Evolutionary conservation across 2,329 filamentous ascomycete species (phyloP), one percentile per base, ranked within the genome.

Genomic region (Phaeosphaeriaceae sp.): DNA sequence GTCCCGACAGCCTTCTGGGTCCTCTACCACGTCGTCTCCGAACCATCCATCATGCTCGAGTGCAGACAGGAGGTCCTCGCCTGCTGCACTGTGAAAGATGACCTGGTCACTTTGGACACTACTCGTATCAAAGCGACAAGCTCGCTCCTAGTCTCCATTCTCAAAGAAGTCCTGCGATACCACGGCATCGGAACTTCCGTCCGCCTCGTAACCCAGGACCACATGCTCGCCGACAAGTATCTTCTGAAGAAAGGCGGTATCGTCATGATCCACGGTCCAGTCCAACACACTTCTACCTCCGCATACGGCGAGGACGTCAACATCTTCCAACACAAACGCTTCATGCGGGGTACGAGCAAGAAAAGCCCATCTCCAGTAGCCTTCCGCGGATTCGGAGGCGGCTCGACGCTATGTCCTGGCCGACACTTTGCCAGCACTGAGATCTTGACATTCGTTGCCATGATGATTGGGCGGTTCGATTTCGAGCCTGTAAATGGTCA

Each of bases 1-100:
- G 66, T 70, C 0, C 78, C 78, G 0, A 52, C 77, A 1, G 57
- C 70, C 0, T 81, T 81, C 66, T 82, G 79, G 80, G 69, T 74
- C 19, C 54, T 80, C 0, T 73, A 76, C 23, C 63, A 78, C 9
- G 47, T 79, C 11, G 65, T 72, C 35, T 75, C 77, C 1, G 59
- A 75, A n/a, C 71, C 76, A 0, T 52, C 44, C 0, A 58, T 78
- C 0, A 62, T 80, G 6, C 46, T 57, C 9, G 75, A 75, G 1
- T 70, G 75, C 52, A 67, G 77, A 24, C 53, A 56, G 1, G 76
- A 78, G 57, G 72, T 69, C 13, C 76, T 74, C 1, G 59, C 59
- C 22, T 72, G n/a, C 54, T 76, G 3, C 60, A 68, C 10, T 57
- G 24, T 70, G 11, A 26, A 53, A 9, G 42, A 17, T 1, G 52